Evolutionary conservation across 768 basidiomycete species (phyloP).

Genomic region (Auricularia sp.): DNA sequence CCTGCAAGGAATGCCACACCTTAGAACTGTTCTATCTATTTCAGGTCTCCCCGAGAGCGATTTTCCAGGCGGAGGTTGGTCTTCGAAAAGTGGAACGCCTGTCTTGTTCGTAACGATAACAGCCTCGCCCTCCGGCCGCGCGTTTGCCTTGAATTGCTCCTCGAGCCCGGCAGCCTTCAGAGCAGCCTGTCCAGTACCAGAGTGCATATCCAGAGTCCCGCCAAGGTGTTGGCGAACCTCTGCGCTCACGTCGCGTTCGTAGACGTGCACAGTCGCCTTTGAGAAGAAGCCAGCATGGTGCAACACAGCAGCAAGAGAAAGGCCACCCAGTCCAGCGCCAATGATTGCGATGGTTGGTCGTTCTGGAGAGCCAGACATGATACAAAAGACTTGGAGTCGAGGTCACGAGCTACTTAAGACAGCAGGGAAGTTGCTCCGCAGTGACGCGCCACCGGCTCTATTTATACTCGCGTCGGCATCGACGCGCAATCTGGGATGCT

Average conservation of each 20-base stretch:
- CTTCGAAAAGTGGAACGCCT: neutral
- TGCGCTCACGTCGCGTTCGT: constrained; percentile 15
- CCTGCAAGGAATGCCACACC: neutral
- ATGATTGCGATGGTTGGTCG: constrained; percentile 11
- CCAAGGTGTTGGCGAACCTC: constrained; percentile 12
- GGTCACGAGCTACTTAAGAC: too few relatives aligned
- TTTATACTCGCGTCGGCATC: too few relatives aligned
- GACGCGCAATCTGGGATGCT: too few relatives aligned
- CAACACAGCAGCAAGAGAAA: constrained; percentile 18
- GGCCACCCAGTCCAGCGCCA: constrained; percentile 20
- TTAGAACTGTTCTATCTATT: neutral
- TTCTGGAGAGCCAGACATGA: neutral
- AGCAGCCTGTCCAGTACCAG: constrained; percentile 15
- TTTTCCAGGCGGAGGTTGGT: neutral
- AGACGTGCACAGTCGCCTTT: constrained; percentile 12
- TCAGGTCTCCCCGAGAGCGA: neutral
- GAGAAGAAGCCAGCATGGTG: constrained; percentile 7
- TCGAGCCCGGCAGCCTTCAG: constrained; percentile 14
- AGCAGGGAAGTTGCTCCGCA: too few relatives aligned
- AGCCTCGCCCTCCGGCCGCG: constrained; percentile 13
- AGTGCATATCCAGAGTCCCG: constrained; percentile 21
- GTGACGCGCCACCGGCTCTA: too few relatives aligned
- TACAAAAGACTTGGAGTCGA: too few relatives aligned
- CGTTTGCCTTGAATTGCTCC: constrained; percentile 12
- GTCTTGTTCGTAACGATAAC: constrained; percentile 12